Base-by-base conservation (phyloP, 768 basidiomycete genomes). In the Lentinula edodes region DNA sequence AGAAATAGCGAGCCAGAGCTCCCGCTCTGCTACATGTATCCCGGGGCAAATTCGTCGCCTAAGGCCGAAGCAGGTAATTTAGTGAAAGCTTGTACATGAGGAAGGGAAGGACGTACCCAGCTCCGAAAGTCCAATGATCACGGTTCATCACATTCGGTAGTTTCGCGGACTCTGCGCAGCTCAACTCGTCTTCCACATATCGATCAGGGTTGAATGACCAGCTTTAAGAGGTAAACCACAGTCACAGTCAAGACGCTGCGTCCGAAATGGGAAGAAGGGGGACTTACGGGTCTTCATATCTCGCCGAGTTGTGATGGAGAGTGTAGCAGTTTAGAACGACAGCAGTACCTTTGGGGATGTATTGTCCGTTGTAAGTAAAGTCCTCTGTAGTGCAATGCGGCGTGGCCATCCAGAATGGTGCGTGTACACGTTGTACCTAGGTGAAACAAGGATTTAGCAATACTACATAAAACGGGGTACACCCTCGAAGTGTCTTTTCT, bases 81-180 rank as follows among this genome's bases (percentile, higher is more conserved):
- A n/a, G n/a, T n/a, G n/a, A n/a, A n/a, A n/a, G n/a, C n/a, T n/a
- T n/a, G n/a, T n/a, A n/a, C n/a, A n/a, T n/a, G n/a, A n/a, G n/a
- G n/a, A n/a, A n/a, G n/a, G n/a, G n/a, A n/a, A n/a, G n/a, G n/a
- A 66, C 72, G 2, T 60, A 75, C 74, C 75, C 75, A 0, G 71
- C 73, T n/a, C 75, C 75, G 56, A 76, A 76, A 8, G 69, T 60
- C 74, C 74, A 76, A 51, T 76, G 74, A 61, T 76, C 75, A 9
- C 75, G 65, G 12, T 72, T 66, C 63, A 64, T 61, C 7, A 68
- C 63, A 55, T 75, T 61, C 6, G 66, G 13, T 10, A 71, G 70
- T 9, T 72, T 72, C 16, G 74, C 68, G 0, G 74, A 75, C 54
- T 75, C 74, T 0, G 69, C 68, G 35, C 63, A 66, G 20, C 65